Evolutionary conservation across 805 yeast species (phyloP), one percentile per base, ranked within the genome.

Genomic region (Yamadazyma takamatsuzukensis): DNA sequence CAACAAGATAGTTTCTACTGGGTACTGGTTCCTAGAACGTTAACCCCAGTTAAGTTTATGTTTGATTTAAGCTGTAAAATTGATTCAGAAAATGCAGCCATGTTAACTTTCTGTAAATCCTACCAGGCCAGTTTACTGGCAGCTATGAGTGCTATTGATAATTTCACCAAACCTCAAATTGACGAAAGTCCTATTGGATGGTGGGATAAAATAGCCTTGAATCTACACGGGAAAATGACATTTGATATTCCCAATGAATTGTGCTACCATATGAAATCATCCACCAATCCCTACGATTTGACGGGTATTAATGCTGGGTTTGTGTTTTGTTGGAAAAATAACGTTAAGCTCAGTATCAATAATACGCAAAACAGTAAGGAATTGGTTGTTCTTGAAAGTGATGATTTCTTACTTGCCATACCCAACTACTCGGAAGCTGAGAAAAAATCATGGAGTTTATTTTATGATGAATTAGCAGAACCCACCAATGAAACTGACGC

Each of bases 21-120:
- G 0, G 68, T 71, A 2, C 70, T 67, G 40, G 66, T 79, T 10
- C 70, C 80, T 1, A 67, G 87, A 44, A 80, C 87, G 0, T 60
- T 80, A 51, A 76, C 82, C 3, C 76, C 82, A 0, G 70, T 80
- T 14, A 80, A 80, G 41, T 60, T 74, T 23, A 70, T 67, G 52
- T 56, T 74, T 18, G 75, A 78, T 43, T 44, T 78, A 36, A 54
- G 61, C 10, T 68, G 77, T 15, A 41, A 55, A 6, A 66, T 78
- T 9, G 53, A 53, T 16, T 69, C 83, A 0, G 51, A 56, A 2
- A 49, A 62, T 13, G 70, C 80, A 3, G 71, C 81, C 12, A 57
- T 68, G 27, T 57, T 80, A 4, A 69, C 79, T 11, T 80, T 85
- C 85, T 74, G 83, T 30, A 74, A 78, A 36, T 67, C 84, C 0